These are phyloP conservation scores for Cercospora sojina DNA, from an alignment of 2,329 filamentous ascomycete genomes.

Conservation along the genomic window DNA sequence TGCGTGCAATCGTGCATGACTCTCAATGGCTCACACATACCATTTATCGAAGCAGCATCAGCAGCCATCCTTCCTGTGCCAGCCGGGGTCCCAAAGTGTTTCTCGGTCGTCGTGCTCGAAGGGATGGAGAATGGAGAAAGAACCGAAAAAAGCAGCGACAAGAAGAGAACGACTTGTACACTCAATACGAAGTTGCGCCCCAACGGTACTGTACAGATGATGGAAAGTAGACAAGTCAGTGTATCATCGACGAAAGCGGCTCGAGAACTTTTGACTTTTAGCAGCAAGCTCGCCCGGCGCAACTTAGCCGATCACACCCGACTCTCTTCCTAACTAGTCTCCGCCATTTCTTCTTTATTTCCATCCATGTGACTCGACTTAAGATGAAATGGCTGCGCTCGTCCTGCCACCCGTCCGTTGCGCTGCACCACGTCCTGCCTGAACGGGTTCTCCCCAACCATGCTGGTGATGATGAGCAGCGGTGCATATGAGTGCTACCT, in stretches of 20 bases:
- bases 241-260: not conserved
- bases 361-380: not conserved
- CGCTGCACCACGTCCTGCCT: not conserved
- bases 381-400: slow-evolving; percentile 4
- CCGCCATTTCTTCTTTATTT: not conserved
- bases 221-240: not conserved
- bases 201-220: slow-evolving; percentile 5
- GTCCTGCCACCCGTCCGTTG: not conserved
- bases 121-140: not conserved
- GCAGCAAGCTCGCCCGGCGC: not conserved
- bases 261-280: slow-evolving; percentile 6
- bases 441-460: not conserved
- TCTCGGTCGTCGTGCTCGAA: not conserved
- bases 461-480: not conserved
- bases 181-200: not conserved
- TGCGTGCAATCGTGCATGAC: not conserved
- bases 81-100: not conserved
- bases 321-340: slow-evolving; percentile 8
- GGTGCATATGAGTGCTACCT: not conserved
- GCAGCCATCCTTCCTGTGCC: slow-evolving; percentile 17
- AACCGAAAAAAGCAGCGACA: not conserved
- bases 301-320: not conserved
- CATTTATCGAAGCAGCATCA: slow-evolving; percentile 20
- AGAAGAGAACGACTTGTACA: slow-evolving; percentile 12
- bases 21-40: slow-evolving; percentile 13